phyloP scores from a whole-genome alignment of 805 yeast species.

The Debaryomyces hansenii region DNA sequence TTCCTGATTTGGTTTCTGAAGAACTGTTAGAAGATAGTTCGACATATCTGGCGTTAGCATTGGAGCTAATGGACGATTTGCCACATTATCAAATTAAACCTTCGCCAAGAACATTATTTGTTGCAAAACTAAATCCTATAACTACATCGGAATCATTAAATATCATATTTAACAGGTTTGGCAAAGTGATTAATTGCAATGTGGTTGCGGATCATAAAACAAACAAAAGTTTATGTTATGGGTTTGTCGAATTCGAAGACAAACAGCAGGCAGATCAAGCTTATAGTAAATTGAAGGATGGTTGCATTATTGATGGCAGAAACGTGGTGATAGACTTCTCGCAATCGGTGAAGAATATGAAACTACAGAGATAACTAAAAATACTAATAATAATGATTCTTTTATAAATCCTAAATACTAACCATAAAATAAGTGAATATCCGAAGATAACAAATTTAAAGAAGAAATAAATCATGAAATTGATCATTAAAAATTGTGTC shows the following conservation, averaged over 20 bases:
- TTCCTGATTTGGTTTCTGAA: constrained; percentile 10
- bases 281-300: constrained; percentile 56
- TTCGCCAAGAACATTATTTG: constrained; percentile 59
- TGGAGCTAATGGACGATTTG: constrained; percentile 65
- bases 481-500: constrained; percentile 2
- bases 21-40: constrained; percentile 28
- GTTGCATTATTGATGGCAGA: constrained; percentile 60
- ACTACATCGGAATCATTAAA: constrained; percentile 58
- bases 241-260: constrained; percentile 57
- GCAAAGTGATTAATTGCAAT: constrained; percentile 51
- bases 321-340: constrained; percentile 68
- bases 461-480: neutral
- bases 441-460: neutral
- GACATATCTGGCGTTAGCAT: constrained; percentile 55
- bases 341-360: constrained; percentile 34
- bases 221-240: constrained; percentile 57
- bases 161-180: constrained; percentile 62
- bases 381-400: constrained; percentile 5
- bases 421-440: constrained; percentile 5
- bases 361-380: constrained; percentile 1
- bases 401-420: constrained; percentile 8
- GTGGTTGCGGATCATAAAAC: constrained; percentile 44
- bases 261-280: constrained; percentile 59
- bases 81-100: constrained; percentile 60
- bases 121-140: constrained; percentile 62